These are phyloP conservation scores for Coemansia sp. DNA, from an alignment of 192 early-diverging fungal species.

Conservation along the genomic window DNA sequence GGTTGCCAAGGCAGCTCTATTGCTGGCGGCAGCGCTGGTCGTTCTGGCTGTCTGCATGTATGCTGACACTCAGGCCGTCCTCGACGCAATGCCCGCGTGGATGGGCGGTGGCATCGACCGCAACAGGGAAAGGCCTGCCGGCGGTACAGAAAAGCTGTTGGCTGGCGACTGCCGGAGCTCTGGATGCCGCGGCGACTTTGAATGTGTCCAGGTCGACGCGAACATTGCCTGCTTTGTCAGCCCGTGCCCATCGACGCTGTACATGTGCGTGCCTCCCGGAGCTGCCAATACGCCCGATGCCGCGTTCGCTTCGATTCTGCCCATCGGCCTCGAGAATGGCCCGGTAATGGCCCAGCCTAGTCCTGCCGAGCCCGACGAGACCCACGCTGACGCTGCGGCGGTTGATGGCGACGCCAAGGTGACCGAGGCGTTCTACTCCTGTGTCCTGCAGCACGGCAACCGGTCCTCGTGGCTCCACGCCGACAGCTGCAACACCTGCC, in stretches of 20 bases:
- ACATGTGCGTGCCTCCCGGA: conserved; percentile 25
- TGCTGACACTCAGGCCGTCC: not conserved
- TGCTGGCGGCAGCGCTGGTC: not conserved
- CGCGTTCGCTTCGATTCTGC: conserved; percentile 5
- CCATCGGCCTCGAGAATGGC: not conserved
- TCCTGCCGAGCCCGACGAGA: too few relatives aligned
- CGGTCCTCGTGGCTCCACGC: conserved; percentile 16
- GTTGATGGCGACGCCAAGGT: conserved; percentile 5
- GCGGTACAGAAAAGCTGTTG: too few relatives aligned
- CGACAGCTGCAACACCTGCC: conserved; percentile 32
- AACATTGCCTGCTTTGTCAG: conserved; percentile 24
- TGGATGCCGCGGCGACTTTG: conserved; percentile 20
- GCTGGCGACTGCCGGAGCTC: conserved; percentile 28
- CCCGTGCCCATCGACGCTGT: conserved; percentile 25
- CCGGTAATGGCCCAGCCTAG: not conserved
- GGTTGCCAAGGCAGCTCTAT: not conserved
- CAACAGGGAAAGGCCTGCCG: too few relatives aligned
- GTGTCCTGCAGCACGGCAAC: conserved; percentile 26
- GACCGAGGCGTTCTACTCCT: conserved; percentile 25
- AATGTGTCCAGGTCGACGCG: conserved; percentile 14
- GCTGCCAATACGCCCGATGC: conserved; percentile 18
- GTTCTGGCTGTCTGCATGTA: not conserved
- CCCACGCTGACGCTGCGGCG: not conserved
- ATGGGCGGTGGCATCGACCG: too few relatives aligned
- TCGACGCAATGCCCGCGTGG: not conserved